These are phyloP conservation scores for Holtermanniella nyarrowii DNA, from an alignment of 768 basidiomycete genomes.

Conservation along the genomic window DNA sequence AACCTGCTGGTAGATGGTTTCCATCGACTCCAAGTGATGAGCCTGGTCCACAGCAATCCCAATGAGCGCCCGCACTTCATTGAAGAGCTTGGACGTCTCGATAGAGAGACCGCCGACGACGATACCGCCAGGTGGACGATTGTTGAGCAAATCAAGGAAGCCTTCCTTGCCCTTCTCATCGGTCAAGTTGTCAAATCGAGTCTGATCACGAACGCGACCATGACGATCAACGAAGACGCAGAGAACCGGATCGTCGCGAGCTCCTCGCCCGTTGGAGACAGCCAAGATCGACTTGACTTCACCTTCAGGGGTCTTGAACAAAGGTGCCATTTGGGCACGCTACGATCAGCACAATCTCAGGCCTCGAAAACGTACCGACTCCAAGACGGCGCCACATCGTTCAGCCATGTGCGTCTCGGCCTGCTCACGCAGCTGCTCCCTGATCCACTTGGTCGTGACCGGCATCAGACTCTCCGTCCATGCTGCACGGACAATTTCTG, in stretches of 20 bases:
- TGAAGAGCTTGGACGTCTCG: constrained; percentile 47
- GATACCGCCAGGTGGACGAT: constrained; percentile 76
- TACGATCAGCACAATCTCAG: constrained; percentile 32
- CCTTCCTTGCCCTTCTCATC: constrained; percentile 59
- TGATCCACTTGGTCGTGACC: constrained; percentile 71
- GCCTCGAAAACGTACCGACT: constrained; percentile 46
- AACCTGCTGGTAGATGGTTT: constrained; percentile 6
- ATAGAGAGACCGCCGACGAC: constrained; percentile 81
- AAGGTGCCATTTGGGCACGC: constrained; percentile 78
- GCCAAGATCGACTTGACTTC: constrained; percentile 70
- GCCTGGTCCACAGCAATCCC: constrained; percentile 21
- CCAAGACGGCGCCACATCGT: constrained; percentile 58
- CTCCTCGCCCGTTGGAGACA: constrained; percentile 89
- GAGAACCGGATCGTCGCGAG: constrained; percentile 78
- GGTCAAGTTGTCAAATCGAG: constrained; percentile 75
- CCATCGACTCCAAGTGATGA: constrained; percentile 24
- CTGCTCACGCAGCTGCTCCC: constrained; percentile 79
- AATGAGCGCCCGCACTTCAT: background rate
- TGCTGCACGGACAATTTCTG: constrained; percentile 61
- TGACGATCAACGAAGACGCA: constrained; percentile 77
- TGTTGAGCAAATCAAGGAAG: constrained; percentile 69
- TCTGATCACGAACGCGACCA: constrained; percentile 81
- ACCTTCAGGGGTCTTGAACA: constrained; percentile 50
- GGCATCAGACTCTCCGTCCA: constrained; percentile 51
- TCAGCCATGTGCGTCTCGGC: constrained; percentile 72